Base-by-base conservation (phyloP, 345 rosid species). In the Adansonia digitata region DNA sequence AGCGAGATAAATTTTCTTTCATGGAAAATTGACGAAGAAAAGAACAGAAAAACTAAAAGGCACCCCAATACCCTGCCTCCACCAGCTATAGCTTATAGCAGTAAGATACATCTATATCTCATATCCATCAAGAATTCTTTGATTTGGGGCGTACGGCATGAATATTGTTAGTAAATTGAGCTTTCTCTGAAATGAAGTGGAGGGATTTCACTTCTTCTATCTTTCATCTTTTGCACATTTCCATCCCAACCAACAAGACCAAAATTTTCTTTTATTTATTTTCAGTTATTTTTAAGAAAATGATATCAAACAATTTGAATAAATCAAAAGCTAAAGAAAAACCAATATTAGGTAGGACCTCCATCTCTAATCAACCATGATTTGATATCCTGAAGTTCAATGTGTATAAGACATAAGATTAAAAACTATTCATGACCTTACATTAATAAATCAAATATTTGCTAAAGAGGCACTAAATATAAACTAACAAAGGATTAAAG, bases 401-500 rank as follows among this genome's bases (percentile, higher is more conserved):
- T 42, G 9, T 17, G 40, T 24, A 34, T 22, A 39, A 53, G 22
- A 55, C 57, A 40, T 56, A 42, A 40, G 31, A 72, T 57, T n/a
- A n/a, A 72, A 72, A 72, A 31, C 35, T 15, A 72, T 14, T 8
- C 29, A 64, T 20, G 29, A 34, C 29, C 51, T 51, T 79, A 78
- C 80, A 77, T 49, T 22, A 29, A 46, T 37, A 68, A 72, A 40
- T 34, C n/a, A 39, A 65, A 42, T 15, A 35, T 34, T 65, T 57
- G 43, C 24, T 9, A 69, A 56, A 53, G 35, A 51, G 14, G 72
- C 37, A 69, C 63, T 10, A 20, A 20, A 45, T 15, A 20, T 24
- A 68, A 48, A 13, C 52, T 31, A 56, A 48, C 37, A 15, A 48
- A 27, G 46, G 70, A 9, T 71, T 14, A 55, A 18, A 75, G 27